Conservation (phyloP, 306 rosid species). For the Morella rubra region DNA sequence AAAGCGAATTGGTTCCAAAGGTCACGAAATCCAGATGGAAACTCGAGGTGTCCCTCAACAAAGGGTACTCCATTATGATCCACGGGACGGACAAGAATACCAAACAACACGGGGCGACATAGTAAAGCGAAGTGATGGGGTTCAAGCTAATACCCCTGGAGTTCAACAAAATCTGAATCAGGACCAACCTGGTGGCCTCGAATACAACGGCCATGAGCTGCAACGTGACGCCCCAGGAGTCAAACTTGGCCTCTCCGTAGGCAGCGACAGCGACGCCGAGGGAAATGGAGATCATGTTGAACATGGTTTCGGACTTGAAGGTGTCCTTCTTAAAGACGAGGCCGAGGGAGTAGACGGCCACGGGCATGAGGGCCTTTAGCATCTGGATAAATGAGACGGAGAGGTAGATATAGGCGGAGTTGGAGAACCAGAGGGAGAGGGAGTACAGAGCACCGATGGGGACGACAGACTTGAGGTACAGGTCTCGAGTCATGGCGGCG, state of each 20-base stretch:
- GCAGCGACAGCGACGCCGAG: conserved; percentile 89
- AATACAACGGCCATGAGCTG: conserved; percentile 87
- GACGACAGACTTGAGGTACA: conserved; percentile 71
- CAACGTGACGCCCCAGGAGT: conserved; percentile 62
- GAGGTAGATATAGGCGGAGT: conserved; percentile 81
- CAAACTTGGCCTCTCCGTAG: conserved; percentile 82
- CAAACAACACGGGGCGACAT: conserved; percentile 92
- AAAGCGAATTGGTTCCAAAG: conserved; percentile 75
- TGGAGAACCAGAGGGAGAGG: conserved; percentile 88
- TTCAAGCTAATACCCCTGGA: conserved; percentile 81
- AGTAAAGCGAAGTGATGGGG: conserved; percentile 92
- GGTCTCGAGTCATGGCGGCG: conserved; percentile 85
- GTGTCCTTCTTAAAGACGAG: conserved; percentile 63
- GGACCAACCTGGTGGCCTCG: conserved; percentile 83
- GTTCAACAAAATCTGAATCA: conserved; percentile 79
- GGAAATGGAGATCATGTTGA: conserved; percentile 85
- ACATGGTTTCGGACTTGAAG: conserved; percentile 68
- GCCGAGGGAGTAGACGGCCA: conserved; percentile 84
- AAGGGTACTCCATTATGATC: conserved; percentile 74
- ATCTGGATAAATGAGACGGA: conserved; percentile 95
- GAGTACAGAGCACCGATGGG: conserved; percentile 98
- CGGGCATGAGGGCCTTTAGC: conserved; percentile 97
- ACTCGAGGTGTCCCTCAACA: conserved; percentile 72
- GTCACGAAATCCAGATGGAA: conserved; percentile 61
- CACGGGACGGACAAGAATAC: conserved; percentile 75